Evolutionary conservation across 2,329 filamentous ascomycete genomes (phyloP).

Genomic region (Xylogone sp.): DNA sequence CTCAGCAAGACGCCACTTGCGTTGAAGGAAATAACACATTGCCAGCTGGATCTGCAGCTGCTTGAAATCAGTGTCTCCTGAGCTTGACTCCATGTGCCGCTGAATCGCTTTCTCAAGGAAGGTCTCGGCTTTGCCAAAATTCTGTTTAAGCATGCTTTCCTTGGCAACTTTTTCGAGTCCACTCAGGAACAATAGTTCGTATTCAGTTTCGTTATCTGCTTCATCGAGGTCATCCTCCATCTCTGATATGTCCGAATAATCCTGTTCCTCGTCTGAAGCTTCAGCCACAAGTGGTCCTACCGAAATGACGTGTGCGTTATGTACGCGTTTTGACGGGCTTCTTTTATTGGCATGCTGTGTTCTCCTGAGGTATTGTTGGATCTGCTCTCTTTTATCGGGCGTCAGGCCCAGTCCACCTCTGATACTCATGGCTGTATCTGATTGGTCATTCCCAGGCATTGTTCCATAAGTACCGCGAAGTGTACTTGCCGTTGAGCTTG

Average conservation of each 20-base stretch:
- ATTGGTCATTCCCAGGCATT: slow-evolving; percentile 1
- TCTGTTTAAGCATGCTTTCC: slow-evolving; percentile 17
- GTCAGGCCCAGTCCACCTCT: slow-evolving; percentile 12
- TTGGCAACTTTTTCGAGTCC: slow-evolving; percentile 21
- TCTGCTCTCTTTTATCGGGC: slow-evolving; percentile 10
- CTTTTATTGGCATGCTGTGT: not conserved
- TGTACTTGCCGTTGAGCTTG: slow-evolving; percentile 19
- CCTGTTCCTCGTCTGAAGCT: not conserved
- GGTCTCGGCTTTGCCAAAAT: slow-evolving; percentile 19
- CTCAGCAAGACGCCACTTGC: slow-evolving; percentile 17
- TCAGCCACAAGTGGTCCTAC: not conserved
- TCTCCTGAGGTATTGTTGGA: slow-evolving; percentile 12
- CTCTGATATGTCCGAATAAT: slow-evolving; percentile 2
- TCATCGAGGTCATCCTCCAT: slow-evolving; percentile 9
- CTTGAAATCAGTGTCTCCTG: slow-evolving; percentile 4
- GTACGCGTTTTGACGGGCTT: slow-evolving; percentile 1
- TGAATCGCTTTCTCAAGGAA: slow-evolving; percentile 18
- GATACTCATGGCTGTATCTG: not conserved
- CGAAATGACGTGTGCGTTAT: not conserved
- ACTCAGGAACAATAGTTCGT: slow-evolving; percentile 14
- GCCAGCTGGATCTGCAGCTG: slow-evolving; percentile 18
- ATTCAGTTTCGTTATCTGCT: slow-evolving; percentile 13
- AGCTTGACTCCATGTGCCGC: slow-evolving; percentile 2
- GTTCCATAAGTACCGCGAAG: slow-evolving; percentile 7
- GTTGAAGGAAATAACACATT: slow-evolving; percentile 20